Percentiles rank a stretch among this genome's conserved stretches.
These are phyloP conservation scores for Didymella pinodella DNA, from an alignment of 2,329 filamentous ascomycete species.

Conservation along the genomic window DNA sequence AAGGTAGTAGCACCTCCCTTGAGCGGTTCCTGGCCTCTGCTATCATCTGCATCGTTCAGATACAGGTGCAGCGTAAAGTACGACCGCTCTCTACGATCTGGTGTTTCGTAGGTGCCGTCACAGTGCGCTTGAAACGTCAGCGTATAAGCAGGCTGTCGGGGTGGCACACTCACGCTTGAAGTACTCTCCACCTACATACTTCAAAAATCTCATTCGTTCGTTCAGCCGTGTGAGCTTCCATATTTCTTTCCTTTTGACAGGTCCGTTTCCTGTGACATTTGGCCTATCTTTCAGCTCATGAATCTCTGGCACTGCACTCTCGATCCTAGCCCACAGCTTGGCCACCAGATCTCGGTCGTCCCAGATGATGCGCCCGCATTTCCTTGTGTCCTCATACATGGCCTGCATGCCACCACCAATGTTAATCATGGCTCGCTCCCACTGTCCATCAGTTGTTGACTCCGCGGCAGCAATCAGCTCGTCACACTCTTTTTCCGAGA, in stretches of 20 bases:
- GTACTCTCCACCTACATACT: conserved; percentile 75
- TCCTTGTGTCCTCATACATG: conserved; percentile 65
- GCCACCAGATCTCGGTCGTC: conserved; percentile 69
- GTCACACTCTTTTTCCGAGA: conserved; percentile 69
- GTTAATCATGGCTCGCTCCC: conserved; percentile 75
- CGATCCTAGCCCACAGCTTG: conserved; percentile 67
- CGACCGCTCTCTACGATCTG: conserved; percentile 60
- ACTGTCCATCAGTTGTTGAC: conserved; percentile 53
- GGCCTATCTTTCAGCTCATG: conserved; percentile 50
- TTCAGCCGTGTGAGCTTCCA: conserved; percentile 65
- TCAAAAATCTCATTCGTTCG: conserved; percentile 77
- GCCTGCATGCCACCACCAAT: conserved; percentile 68
- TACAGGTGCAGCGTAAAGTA: conserved; percentile 66
- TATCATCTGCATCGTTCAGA: conserved; percentile 55
- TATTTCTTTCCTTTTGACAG: conserved; percentile 53
- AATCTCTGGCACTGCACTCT: conserved; percentile 59
- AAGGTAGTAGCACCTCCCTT: conserved; percentile 65
- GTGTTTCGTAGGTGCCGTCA: conserved; percentile 70
- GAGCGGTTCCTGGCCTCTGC: conserved; percentile 48
- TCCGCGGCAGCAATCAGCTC: conserved; percentile 42
- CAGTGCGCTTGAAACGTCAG: conserved; percentile 63
- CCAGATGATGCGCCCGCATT: conserved; percentile 80
- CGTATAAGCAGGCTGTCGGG: not conserved
- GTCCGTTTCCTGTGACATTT: conserved; percentile 57
- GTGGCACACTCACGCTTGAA: conserved; percentile 61